Percentiles rank a stretch among this genome's conserved stretches.
phyloP scores from a whole-genome alignment of 768 basidiomycete species.

The Lactifluus echinatus region DNA sequence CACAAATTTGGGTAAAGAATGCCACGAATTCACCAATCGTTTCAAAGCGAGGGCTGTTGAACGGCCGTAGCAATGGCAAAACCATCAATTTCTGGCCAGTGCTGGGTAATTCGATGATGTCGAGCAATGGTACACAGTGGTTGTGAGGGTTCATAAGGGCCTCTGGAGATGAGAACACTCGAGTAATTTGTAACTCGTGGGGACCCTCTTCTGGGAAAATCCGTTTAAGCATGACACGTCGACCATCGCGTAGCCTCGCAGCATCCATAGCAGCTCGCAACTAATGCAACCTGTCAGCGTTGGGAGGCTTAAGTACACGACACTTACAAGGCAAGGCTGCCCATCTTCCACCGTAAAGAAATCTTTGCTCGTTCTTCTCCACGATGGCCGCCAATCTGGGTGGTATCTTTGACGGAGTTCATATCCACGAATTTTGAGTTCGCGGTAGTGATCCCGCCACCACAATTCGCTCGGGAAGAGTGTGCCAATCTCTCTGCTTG shows the following conservation, averaged over 20 bases:
- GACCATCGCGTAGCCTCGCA: constrained; percentile 14
- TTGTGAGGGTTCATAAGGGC: constrained; percentile 19
- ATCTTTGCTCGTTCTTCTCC: neutral
- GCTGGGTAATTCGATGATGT: constrained; percentile 17
- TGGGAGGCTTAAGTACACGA: neutral
- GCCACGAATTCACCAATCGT: constrained; percentile 24
- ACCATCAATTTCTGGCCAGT: constrained; percentile 14
- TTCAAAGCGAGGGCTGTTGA: constrained; percentile 22
- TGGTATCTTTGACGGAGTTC: constrained; percentile 13
- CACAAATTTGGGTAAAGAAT: constrained; percentile 22
- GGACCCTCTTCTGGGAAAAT: neutral
- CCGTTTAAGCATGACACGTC: constrained; percentile 21
- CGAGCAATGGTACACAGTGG: constrained; percentile 22
- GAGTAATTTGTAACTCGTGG: constrained; percentile 7
- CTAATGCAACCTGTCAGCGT: neutral
- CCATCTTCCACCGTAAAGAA: constrained; percentile 12
- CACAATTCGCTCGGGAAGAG: constrained; percentile 8
- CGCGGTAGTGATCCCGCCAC: constrained; percentile 10
- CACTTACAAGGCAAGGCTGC: constrained; percentile 1
- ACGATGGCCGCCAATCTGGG: constrained; percentile 14
- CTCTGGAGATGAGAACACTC: constrained; percentile 7
- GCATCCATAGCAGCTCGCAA: constrained; percentile 19
- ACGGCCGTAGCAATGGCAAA: constrained; percentile 21
- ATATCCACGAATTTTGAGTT: constrained; percentile 1
- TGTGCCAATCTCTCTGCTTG: neutral